Base-by-base conservation (phyloP, 2,329 filamentous ascomycete species). In the Ceratocystis destructans region DNA sequence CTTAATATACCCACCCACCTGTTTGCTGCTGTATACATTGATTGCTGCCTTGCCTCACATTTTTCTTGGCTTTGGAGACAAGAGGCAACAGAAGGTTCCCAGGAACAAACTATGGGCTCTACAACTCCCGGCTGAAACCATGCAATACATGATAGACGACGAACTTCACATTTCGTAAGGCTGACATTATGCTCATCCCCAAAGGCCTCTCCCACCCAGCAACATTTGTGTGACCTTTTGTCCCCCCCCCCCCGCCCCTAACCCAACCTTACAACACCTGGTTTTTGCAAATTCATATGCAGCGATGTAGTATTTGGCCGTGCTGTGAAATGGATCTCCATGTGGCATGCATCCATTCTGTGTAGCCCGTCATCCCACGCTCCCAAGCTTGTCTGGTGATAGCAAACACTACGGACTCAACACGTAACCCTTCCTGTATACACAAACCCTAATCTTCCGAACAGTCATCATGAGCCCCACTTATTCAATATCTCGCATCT, bases 391-490 rank as follows among this genome's bases (percentile, higher is more conserved):
- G 22, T 25, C 28, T 17, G 25, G 31, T 12, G 5, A 6, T 28
- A 5, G 25, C 28, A 17, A 31, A 31, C 22, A 31, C 22, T 5
- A 12, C 53, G 17, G 53, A 31, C 53, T 48, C 0, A 20, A 17
- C n/a, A 20, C 10, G 12, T 48, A 62, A 53, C 62, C 33, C 59
- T 44, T 7, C 4, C 17, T 20, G 2, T 28, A 6, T 15, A 1
- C 2, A 5, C 6, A 22, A 53, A 64, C 62, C 62, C 45, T 53
- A 50, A 17, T 17, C 7, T 7, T 0, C 22, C 3, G 20, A 15
- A 33, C 62, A 64, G 61, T 62, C 61, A 62, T 62, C 41, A 33
- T 25, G 55, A 33, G 7, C 44, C 20, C 55, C 55, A 59, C 55
- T 53, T 41, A 37, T 46, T 31, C 25, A 31, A 25, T 15, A n/a